phyloP scores from a whole-genome alignment of 805 yeast species.

The Wickerhamiella nectarea region DNA sequence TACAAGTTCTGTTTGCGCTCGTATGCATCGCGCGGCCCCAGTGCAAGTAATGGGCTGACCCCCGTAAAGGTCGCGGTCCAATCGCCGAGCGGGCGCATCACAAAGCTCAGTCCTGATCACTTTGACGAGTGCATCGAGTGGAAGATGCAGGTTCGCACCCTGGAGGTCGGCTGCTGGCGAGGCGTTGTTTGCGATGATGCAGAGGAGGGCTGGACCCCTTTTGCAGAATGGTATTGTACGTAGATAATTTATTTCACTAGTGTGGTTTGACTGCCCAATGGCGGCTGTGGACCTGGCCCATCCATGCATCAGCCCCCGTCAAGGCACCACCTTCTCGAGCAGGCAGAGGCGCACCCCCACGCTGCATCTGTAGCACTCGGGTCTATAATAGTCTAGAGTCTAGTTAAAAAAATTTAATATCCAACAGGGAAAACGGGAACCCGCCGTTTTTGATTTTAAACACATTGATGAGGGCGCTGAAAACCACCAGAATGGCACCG shows the following conservation, averaged over 20 bases:
- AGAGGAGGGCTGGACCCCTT: constrained; percentile 71
- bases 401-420: constrained; percentile 18
- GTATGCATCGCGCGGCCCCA: constrained; percentile 43
- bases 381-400: too few relatives aligned
- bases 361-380: too few relatives aligned
- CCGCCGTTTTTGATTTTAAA: constrained; percentile 60
- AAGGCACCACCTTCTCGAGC: too few relatives aligned
- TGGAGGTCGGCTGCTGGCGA: constrained; percentile 71
- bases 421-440: constrained; percentile 55
- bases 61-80: constrained; percentile 55
- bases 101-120: constrained; percentile 33
- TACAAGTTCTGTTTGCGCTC: constrained; percentile 55
- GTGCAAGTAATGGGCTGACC: constrained; percentile 28
- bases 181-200: constrained; percentile 68
- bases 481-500: constrained; percentile 38
- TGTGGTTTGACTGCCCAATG: too few relatives aligned
- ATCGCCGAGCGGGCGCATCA: constrained; percentile 72
- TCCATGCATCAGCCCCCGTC: too few relatives aligned
- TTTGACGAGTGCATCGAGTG: constrained; percentile 26
- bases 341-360: too few relatives aligned
- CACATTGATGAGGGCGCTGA: constrained; percentile 48
- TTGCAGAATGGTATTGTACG: constrained; percentile 63
- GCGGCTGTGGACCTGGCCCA: too few relatives aligned
- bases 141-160: constrained; percentile 45
- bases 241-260: background rate